phyloP scores from a whole-genome alignment of 1,139 yeast species.

The Eremothecium cymbalariae region DNA sequence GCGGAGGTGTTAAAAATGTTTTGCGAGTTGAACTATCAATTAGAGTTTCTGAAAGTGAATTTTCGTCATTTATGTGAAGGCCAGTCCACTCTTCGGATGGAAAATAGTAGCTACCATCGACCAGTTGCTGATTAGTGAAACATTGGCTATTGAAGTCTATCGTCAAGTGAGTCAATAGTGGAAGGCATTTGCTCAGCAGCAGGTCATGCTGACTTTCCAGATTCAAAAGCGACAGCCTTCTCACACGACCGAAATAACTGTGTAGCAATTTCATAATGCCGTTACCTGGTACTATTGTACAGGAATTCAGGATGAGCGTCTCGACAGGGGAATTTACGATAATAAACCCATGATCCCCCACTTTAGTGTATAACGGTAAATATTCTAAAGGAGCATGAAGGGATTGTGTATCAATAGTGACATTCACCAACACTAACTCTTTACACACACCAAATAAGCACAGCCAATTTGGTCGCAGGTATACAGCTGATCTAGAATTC shows the following conservation, averaged over 20 bases:
- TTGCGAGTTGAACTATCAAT: conserved; percentile 17
- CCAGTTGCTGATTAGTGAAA: conserved; percentile 32
- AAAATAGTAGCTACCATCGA: conserved; percentile 23
- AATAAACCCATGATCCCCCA: conserved; percentile 18
- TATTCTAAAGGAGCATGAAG: conserved; percentile 33
- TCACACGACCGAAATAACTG: conserved; percentile 36
- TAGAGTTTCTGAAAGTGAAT: conserved; percentile 26
- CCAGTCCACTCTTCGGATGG: conserved; percentile 11
- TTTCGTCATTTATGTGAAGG: conserved; percentile 13
- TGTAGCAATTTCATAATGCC: conserved; percentile 30
- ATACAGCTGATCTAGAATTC: conserved; percentile 17
- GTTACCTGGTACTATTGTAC: conserved; percentile 32
- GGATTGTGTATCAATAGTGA: conserved; percentile 40
- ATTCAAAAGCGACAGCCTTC: conserved; percentile 34
- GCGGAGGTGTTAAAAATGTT: conserved; percentile 26
- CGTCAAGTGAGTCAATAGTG: conserved; percentile 31
- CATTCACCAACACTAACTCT: conserved; percentile 39
- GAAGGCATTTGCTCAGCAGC: conserved; percentile 43
- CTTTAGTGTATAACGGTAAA: conserved; percentile 24
- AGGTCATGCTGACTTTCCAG: conserved; percentile 40
- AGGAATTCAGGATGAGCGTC: conserved; percentile 27
- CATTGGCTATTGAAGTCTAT: conserved; percentile 45
- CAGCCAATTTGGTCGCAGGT: conserved; percentile 36
- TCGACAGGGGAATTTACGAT: conserved; percentile 32
- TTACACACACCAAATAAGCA: conserved; percentile 40